These are phyloP conservation scores for Aureobasidium leucospermi DNA, from an alignment of 2,329 filamentous ascomycete genomes.

Conservation along the genomic window DNA sequence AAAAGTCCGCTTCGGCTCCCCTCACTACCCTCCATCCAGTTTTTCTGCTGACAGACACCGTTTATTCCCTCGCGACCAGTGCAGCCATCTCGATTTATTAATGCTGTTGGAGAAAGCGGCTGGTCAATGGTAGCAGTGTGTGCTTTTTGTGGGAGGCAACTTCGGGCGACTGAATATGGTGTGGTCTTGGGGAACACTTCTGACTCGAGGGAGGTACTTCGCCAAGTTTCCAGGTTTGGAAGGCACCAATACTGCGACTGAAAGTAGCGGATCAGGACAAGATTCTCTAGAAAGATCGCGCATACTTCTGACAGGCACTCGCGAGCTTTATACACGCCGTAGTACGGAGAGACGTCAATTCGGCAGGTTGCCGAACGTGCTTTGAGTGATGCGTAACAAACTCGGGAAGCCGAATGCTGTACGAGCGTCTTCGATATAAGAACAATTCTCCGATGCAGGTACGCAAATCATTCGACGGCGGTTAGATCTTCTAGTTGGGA, in stretches of 20 bases:
- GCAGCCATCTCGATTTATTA: neutral
- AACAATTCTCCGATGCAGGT: slow-evolving; percentile 9
- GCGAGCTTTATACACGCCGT: neutral
- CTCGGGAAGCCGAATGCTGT: neutral
- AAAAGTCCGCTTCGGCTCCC: slow-evolving; percentile 9
- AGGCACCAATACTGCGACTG: too few relatives aligned
- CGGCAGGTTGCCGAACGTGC: slow-evolving; percentile 9
- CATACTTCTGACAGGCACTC: neutral
- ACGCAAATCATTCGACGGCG: neutral
- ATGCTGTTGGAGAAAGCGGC: neutral
- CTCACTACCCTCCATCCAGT: neutral
- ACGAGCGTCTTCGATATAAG: neutral
- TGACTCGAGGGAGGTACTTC: too few relatives aligned
- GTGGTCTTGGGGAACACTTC: too few relatives aligned
- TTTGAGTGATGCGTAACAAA: neutral
- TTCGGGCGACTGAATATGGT: too few relatives aligned
- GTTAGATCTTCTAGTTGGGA: neutral
- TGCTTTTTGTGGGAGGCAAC: too few relatives aligned
- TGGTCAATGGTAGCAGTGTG: neutral
- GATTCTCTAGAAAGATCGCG: neutral
- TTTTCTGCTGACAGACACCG: neutral
- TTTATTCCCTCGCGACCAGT: neutral
- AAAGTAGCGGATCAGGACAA: too few relatives aligned
- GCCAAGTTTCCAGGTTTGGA: too few relatives aligned
- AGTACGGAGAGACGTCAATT: neutral